Evolutionary conservation across 1,284 basidiomycete genomes (phyloP), one percentile per base, ranked within the genome.

Genomic region (Microbotryum saponariae): DNA sequence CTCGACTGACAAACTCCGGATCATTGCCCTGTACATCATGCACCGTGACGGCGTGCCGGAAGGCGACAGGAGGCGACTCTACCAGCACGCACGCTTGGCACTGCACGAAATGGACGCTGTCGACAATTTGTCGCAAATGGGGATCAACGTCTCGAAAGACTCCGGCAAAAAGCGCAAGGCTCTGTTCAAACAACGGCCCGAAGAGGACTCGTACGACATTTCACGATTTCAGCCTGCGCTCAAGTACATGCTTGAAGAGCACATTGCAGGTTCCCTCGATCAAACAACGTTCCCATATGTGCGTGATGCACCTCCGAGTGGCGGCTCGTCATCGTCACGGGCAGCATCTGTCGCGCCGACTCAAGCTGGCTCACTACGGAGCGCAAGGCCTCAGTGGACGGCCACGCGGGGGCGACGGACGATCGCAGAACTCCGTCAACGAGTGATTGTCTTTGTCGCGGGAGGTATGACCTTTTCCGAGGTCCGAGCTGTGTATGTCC

Each of bases 381-480:
- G 88, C 68, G 85, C 78, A 7, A 66, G 78, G 27, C 66, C 70
- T 8, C 67, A 68, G 29, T 73, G 73, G 71, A 66, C 71, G 16
- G 56, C 55, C 0, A 50, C 62, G 23, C 83, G 72, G 85, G 85
- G 74, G 10, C 54, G 59, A 20, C 52, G 65, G 37, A 66, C 67
- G 21, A 59, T 62, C 31, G 60, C 61, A 42, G 71, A 70, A 51
- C 68, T 70, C 1, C 83, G 85, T 61, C 88, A 92, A 74, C 81
- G 94, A n/a, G 74, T 96, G 25, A 79, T 99, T 56, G 82, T 97
- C 48, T 98, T 97, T 75, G 81, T 97, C 16, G 90, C 90, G 14
- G 96, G 96, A 37, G 96, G 96, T 1, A 87, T 96, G 83, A 96
- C 94, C 2, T 96, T 93, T 75, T 91, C 90, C 0, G 96, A 99